These are phyloP conservation scores for Elongisporangium senticosum DNA, from an alignment of 352 stramenopile genomes.

Conservation along the genomic window DNA sequence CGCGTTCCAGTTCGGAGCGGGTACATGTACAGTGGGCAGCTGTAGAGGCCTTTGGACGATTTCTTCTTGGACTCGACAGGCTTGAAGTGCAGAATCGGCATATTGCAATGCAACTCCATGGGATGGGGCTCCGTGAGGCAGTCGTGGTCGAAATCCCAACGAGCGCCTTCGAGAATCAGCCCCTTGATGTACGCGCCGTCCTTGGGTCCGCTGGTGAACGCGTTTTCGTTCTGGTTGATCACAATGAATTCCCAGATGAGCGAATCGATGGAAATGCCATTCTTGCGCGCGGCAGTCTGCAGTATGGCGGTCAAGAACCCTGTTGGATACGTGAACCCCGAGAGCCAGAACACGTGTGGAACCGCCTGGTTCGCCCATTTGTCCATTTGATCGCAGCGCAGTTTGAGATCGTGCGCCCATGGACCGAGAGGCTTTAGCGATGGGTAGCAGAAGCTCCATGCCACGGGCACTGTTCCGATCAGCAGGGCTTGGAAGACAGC, in stretches of 20 bases:
- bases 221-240: conserved; percentile 84
- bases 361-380: conserved; percentile 83
- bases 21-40: conserved; percentile 95
- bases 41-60: conserved; percentile 88
- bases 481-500: conserved; percentile 90
- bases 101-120: conserved; percentile 89
- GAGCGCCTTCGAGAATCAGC: conserved; percentile 89
- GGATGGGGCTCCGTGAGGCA: conserved; percentile 86
- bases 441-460: conserved; percentile 93
- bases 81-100: conserved; percentile 95
- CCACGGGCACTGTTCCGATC: conserved; percentile 79
- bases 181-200: conserved; percentile 91
- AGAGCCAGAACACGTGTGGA: conserved; percentile 92
- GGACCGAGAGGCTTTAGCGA: conserved; percentile 91
- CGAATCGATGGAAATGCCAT: conserved; percentile 93
- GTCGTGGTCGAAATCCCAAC: conserved; percentile 90
- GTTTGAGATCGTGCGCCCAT: conserved; percentile 91
- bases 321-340: conserved; percentile 95
- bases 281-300: conserved; percentile 92
- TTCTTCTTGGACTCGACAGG: conserved; percentile 95
- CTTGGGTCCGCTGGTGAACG: conserved; percentile 75
- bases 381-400: conserved; percentile 87
- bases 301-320: conserved; percentile 95
- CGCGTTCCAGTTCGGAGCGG: conserved; percentile 93
- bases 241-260: conserved; percentile 95